Percentiles rank a stretch among this genome's conserved stretches.
Evolutionary conservation across 352 stramenopile species (phyloP).

Genomic region (Poterioochromonas sp.): DNA sequence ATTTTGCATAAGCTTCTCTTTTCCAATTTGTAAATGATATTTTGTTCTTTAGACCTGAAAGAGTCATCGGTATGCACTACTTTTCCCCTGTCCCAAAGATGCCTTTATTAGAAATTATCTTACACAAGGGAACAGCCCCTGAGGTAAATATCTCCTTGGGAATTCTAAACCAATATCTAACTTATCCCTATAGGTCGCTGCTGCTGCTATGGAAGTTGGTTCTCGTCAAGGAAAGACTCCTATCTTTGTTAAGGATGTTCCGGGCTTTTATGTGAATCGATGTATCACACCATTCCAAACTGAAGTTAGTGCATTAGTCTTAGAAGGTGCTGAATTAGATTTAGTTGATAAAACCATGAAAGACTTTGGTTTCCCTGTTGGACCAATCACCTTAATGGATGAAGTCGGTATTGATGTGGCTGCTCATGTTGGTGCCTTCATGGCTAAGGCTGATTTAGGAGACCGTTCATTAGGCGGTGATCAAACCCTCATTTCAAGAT

Average conservation of each 20-base stretch:
- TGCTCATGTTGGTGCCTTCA: slow-evolving; percentile 80
- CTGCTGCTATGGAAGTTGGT: slow-evolving; percentile 84
- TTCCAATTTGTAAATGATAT: slow-evolving; percentile 48
- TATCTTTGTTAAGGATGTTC: slow-evolving; percentile 95
- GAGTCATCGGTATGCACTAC: slow-evolving; percentile 97
- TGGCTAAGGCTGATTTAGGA: slow-evolving; percentile 83
- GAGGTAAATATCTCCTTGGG: too few relatives aligned
- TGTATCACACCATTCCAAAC: slow-evolving; percentile 86
- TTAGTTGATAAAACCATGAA: slow-evolving; percentile 86
- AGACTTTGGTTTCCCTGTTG: slow-evolving; percentile 91
- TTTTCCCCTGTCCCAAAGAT: slow-evolving; percentile 94
- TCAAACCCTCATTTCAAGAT: slow-evolving; percentile 78
- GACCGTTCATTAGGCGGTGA: slow-evolving; percentile 83
- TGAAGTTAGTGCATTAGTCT: slow-evolving; percentile 50
- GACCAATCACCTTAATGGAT: slow-evolving; percentile 82
- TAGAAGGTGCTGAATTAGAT: slow-evolving; percentile 72
- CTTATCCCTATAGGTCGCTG: slow-evolving; percentile 58
- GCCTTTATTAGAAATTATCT: slow-evolving; percentile 96
- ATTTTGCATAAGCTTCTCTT: slow-evolving; percentile 42
- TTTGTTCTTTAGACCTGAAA: slow-evolving; percentile 53
- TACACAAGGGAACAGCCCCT: slow-evolving; percentile 60
- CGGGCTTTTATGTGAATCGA: slow-evolving; percentile 98
- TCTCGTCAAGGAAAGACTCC: slow-evolving; percentile 94
- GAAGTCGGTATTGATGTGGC: slow-evolving; percentile 83
- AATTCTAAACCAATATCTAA: too few relatives aligned